Base-by-base conservation (phyloP, 768 basidiomycete species). In the Termitomyces sp. region DNA sequence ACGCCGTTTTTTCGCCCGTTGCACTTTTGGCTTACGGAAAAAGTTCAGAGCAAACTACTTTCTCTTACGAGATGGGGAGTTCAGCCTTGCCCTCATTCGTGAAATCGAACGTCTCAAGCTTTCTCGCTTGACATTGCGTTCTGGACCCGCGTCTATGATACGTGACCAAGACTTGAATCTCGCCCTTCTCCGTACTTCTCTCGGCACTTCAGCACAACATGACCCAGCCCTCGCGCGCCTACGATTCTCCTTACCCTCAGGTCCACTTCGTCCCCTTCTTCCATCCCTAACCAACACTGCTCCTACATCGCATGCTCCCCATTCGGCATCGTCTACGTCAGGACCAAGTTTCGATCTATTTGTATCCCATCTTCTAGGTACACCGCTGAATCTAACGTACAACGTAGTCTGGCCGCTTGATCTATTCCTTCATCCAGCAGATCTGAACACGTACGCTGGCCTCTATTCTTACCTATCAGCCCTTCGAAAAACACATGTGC, bases 121-220 rank as follows among this genome's bases (percentile, higher is more conserved):
- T 24, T 87, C 88, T 20, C 86, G 93, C 40, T 71, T 97, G 52
- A 88, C 84, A 30, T 77, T 80, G 28, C 85, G 83, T 61, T 78
- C 83, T 26, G 87, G 81, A 7, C 75, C 81, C 51, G 78, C 81
- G 12, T 86, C 84, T 6, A 86, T 93, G 80, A 94, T 96, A 64
- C 84, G 88, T 26, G 94, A 95, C 63, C 92, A 94, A 70, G 94
- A 97, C 64, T 75, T 97, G 24, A 90, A 94, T 61, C 83, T 91
- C 35, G 91, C 90, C 3, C 75, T 96, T 33, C 83, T 96, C 43
- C 86, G 94, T 58, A 90, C 94, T 38, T 94, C 92, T 13, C 73
- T 95, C 6, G 92, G 94, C 0, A 96, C 94, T 36, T 85, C 84
- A 4, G 93, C 92, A 12, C 92, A 96, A 62, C 85, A 90, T 47